A percentile compares a stretch with the other conserved stretches of the same genome.
These are phyloP conservation scores for Calonectria fujianensis DNA, from an alignment of 2,329 filamentous ascomycete species.

Conservation along the genomic window DNA sequence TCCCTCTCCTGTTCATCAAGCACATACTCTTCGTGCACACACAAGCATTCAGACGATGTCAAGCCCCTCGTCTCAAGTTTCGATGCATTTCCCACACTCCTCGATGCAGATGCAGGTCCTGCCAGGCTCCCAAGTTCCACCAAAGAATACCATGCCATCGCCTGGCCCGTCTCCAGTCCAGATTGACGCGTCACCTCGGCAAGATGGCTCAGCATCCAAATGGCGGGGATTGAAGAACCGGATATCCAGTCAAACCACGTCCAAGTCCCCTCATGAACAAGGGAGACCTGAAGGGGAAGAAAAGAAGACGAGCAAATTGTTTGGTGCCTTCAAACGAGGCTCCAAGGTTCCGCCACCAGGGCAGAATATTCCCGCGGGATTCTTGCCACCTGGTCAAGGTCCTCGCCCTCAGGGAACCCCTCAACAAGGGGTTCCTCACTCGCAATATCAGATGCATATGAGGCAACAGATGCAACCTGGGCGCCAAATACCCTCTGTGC, in stretches of 20 bases:
- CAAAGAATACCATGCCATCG: slow-evolving; percentile 37
- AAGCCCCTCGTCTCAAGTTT: slow-evolving; percentile 40
- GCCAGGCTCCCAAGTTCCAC: slow-evolving; percentile 39
- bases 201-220: slow-evolving; percentile 53
- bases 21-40: slow-evolving; percentile 32
- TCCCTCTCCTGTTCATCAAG: slow-evolving; percentile 46
- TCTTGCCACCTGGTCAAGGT: slow-evolving; percentile 30
- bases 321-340: slow-evolving; percentile 58
- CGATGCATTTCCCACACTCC: slow-evolving; percentile 39
- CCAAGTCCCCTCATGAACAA: slow-evolving; percentile 45
- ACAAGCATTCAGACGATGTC: slow-evolving; percentile 38
- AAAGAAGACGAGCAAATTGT: slow-evolving; percentile 54
- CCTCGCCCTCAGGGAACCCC: slow-evolving; percentile 34
- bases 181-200: slow-evolving; percentile 40
- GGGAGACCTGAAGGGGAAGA: slow-evolving; percentile 50
- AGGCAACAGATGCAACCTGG: slow-evolving; percentile 35
- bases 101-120: slow-evolving; percentile 47
- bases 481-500: slow-evolving; percentile 21
- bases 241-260: slow-evolving; percentile 57
- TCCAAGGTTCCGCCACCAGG: slow-evolving; percentile 55
- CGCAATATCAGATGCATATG: slow-evolving; percentile 47
- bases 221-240: slow-evolving; percentile 60
- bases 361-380: slow-evolving; percentile 34
- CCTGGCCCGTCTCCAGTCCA: slow-evolving; percentile 35
- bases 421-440: slow-evolving; percentile 35